Percentiles rank a stretch among this genome's conserved stretches.
Evolutionary conservation across 306 rosid genomes (phyloP).

Genomic region (Prinsepia uniflora): DNA sequence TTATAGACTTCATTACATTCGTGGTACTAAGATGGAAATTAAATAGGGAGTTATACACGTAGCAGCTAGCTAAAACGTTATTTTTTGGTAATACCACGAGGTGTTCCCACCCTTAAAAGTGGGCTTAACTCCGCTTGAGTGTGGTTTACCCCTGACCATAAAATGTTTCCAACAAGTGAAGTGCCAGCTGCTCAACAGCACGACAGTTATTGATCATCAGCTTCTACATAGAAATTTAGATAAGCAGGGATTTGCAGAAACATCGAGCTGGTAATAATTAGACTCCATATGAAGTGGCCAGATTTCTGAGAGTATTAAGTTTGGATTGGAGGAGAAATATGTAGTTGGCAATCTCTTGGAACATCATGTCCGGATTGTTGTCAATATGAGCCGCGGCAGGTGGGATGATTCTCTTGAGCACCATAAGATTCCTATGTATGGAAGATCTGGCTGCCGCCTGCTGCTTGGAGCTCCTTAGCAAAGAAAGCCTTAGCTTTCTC

Average conservation of each 20-base stretch:
- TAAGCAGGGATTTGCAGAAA: not conserved
- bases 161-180: too few relatives aligned
- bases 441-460: slow-evolving; percentile 4
- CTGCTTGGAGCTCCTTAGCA: slow-evolving; percentile 23
- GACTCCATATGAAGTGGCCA: slow-evolving; percentile 57
- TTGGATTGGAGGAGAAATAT: slow-evolving; percentile 52
- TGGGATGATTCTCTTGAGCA: slow-evolving; percentile 50
- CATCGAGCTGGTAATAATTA: slow-evolving; percentile 10
- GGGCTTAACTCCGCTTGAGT: too few relatives aligned
- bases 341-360: slow-evolving; percentile 46
- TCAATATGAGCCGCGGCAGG: slow-evolving; percentile 30
- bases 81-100: too few relatives aligned
- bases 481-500: slow-evolving; percentile 42
- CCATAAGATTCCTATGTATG: slow-evolving; percentile 40
- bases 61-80: too few relatives aligned
- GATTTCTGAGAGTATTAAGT: slow-evolving; percentile 48
- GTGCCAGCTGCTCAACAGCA: too few relatives aligned
- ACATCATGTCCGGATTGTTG: slow-evolving; percentile 40
- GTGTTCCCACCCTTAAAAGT: too few relatives aligned
- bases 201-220: too few relatives aligned
- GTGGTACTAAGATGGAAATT: too few relatives aligned
- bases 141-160: too few relatives aligned
- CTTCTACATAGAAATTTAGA: too few relatives aligned
- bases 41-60: too few relatives aligned
- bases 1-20: too few relatives aligned